Base-by-base conservation (phyloP, 2,329 filamentous ascomycete genomes). In the Colletotrichum sp. region DNA sequence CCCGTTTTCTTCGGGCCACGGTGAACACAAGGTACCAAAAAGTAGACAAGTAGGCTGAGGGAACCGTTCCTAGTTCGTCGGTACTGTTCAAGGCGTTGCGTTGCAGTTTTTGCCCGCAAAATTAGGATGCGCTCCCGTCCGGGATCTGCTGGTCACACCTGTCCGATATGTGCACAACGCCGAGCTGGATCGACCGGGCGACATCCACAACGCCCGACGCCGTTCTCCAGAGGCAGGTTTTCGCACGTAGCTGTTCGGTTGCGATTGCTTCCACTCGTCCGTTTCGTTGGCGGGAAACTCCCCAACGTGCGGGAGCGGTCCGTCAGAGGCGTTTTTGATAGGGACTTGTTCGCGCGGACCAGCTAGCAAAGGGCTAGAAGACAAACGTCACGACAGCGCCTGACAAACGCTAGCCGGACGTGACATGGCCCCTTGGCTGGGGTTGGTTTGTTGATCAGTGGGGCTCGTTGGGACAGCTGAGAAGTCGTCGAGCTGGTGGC, bases 121-220 rank as follows among this genome's bases (percentile, higher is more conserved):
- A 70, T 70, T 64, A 44, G 66, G 66, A 59, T 74, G 71, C 71
- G 59, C 67, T 70, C 57, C 59, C 59, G 71, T 55, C 57, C 18
- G 36, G 71, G 39, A 44, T 64, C 57, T 70, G 66, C 59, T 55
- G 39, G 66, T 39, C 32, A 57, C 59, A 32, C 22, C 57, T 57
- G 36, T 30, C 59, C 26, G 26, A 66, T 44, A n/a, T 32, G 30
- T 66, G 32, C 48, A 71, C 30, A 52, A 22, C 44, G 60, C 60
- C 44, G 69, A 24, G 18, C 32, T 52, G 24, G 26, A 66, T 59
- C 44, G 32, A 57, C 60, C 30, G n/a, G 34, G 39, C 4, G 48
- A 24, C 32, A 32, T 39, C 26, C 68, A 52, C 68, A 52, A 24
- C 36, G 36, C 32, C 59, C 32, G 36, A 12, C 36, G 16, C 18